Evolutionary conservation across 1,284 basidiomycete genomes (phyloP).

Genomic region (Anthracocystis setariae): DNA sequence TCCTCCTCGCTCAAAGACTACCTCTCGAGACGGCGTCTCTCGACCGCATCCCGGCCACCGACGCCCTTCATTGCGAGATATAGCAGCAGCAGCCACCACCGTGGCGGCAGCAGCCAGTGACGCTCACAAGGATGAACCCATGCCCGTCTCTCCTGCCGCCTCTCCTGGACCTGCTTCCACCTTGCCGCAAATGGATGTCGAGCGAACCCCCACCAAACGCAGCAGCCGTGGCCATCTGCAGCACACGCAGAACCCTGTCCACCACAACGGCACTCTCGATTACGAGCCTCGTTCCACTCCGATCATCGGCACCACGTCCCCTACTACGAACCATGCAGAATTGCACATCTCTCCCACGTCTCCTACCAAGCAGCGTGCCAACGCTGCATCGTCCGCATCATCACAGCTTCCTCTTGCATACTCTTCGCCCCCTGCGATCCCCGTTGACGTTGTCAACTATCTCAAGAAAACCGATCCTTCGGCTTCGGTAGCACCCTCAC

Average conservation of each 20-base stretch:
- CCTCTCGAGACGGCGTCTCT: constrained; percentile 8
- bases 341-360: constrained; percentile 33
- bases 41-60: constrained; percentile 10
- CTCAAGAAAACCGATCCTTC: constrained; percentile 1
- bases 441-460: not conserved
- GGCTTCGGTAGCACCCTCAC: constrained; percentile 19
- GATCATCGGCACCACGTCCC: constrained; percentile 12
- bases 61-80: constrained; percentile 12
- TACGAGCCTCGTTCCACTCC: constrained; percentile 27
- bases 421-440: constrained; percentile 8
- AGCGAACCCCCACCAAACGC: constrained; percentile 43
- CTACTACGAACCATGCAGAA: not conserved
- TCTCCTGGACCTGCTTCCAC: not conserved
- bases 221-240: constrained; percentile 2
- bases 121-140: constrained; percentile 11
- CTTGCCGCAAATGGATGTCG: constrained; percentile 13
- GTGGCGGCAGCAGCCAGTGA: not conserved
- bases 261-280: not conserved
- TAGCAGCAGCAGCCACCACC: not conserved
- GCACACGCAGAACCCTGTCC: not conserved
- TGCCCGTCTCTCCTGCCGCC: constrained; percentile 15
- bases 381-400: constrained; percentile 12
- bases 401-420: constrained; percentile 13
- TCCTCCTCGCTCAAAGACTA: constrained; percentile 15
- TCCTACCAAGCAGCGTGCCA: constrained; percentile 24